Conservation (phyloP, 2,329 filamentous ascomycete species). For the Onygenales sp. region DNA sequence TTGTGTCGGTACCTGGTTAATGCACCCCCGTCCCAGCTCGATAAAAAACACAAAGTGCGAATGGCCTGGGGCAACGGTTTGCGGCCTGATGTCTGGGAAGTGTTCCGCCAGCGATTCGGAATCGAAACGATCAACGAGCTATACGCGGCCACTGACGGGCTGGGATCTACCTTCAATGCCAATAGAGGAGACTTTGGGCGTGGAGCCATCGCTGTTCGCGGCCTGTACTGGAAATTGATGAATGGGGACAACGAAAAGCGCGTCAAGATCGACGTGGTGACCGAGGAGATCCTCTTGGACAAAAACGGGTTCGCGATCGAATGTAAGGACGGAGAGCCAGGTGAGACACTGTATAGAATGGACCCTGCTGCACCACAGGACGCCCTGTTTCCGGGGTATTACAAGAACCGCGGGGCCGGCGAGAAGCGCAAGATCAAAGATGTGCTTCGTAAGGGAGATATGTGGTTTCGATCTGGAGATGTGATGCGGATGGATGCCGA, state of each 20-base stretch:
- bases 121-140: slow-evolving; percentile 31
- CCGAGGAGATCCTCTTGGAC: not conserved
- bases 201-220: slow-evolving; percentile 1
- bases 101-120: slow-evolving; percentile 28
- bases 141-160: slow-evolving; percentile 31
- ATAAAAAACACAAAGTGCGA: slow-evolving; percentile 35
- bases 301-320: not conserved
- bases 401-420: not conserved
- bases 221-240: not conserved
- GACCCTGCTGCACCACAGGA: slow-evolving; percentile 1
- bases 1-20: slow-evolving; percentile 40
- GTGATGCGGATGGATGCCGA: slow-evolving; percentile 1
- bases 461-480: slow-evolving; percentile 3
- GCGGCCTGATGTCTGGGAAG: slow-evolving; percentile 32
- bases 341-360: not conserved
- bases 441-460: slow-evolving; percentile 1
- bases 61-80: slow-evolving; percentile 38
- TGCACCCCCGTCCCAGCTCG: slow-evolving; percentile 35
- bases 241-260: slow-evolving; percentile 2
- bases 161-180: slow-evolving; percentile 1
- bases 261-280: slow-evolving; percentile 3
- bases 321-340: not conserved
- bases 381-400: not conserved
- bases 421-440: slow-evolving; percentile 1
- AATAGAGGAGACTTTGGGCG: slow-evolving; percentile 1